Evolutionary conservation across 2,329 filamentous ascomycete species (phyloP).

Genomic region (Fusarium irregulare): DNA sequence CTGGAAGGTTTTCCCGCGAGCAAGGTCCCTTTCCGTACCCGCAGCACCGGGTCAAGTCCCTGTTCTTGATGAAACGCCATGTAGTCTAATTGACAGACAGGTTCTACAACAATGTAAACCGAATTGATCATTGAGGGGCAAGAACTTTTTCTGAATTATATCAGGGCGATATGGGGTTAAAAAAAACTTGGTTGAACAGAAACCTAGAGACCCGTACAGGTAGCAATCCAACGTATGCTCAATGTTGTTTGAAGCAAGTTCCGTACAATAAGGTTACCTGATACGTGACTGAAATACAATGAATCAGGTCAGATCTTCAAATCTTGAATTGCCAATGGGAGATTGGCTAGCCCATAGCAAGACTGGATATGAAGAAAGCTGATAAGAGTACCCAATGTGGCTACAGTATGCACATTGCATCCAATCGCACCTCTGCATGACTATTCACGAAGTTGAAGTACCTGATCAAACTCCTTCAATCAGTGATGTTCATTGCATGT

Average conservation of each 20-base stretch:
- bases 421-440: neutral
- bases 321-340: neutral
- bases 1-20: neutral
- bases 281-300: neutral
- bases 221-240: neutral
- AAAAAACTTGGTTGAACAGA: neutral
- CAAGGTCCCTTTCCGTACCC: neutral
- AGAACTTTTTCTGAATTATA: neutral
- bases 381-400: neutral
- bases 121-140: neutral
- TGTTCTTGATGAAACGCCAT: neutral
- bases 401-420: neutral
- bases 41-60: neutral
- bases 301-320: neutral
- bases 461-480: neutral
- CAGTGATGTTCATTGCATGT: neutral
- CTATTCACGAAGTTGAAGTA: neutral
- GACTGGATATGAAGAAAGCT: neutral
- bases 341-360: neutral
- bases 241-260: neutral
- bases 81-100: neutral
- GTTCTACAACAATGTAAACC: neutral
- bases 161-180: neutral
- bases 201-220: neutral
- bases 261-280: neutral